Conservation (phyloP, 1,284 basidiomycete genomes). For the Malassezia sympodialis region DNA sequence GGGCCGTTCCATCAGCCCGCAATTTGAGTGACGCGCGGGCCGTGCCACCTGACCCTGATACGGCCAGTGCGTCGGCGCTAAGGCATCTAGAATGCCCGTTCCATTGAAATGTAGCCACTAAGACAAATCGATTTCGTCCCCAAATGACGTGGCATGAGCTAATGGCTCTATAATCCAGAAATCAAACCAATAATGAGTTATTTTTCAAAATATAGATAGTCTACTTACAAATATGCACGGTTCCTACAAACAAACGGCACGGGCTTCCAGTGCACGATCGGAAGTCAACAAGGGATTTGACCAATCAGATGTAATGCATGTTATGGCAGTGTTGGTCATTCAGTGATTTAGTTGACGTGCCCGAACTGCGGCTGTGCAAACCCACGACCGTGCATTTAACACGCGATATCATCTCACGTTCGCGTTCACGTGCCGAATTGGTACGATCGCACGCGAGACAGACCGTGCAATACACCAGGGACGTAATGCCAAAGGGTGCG, state of each 20-base stretch:
- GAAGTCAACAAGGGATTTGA: not conserved
- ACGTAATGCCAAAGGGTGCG: not conserved
- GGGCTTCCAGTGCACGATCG: not conserved
- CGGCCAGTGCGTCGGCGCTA: slow-evolving; percentile 3
- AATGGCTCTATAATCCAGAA: not conserved
- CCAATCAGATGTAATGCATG: not conserved
- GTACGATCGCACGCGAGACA: not conserved
- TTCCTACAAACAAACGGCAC: not conserved
- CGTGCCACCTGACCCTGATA: slow-evolving; percentile 1
- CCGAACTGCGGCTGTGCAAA: not conserved
- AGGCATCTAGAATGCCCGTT: slow-evolving; percentile 5
- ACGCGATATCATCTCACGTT: not conserved
- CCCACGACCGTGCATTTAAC: not conserved
- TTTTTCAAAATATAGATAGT: not conserved
- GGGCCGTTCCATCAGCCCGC: not conserved
- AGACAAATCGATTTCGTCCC: not conserved
- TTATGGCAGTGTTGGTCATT: not conserved
- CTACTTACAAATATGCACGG: not conserved
- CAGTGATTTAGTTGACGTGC: not conserved
- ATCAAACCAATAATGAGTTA: not conserved
- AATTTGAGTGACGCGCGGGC: slow-evolving; percentile 12
- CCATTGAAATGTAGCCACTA: not conserved
- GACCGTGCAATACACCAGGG: not conserved
- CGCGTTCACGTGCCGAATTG: not conserved
- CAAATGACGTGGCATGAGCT: not conserved